Base-by-base conservation (phyloP, 768 basidiomycete species). In the Phlebiopsis gigantea region DNA sequence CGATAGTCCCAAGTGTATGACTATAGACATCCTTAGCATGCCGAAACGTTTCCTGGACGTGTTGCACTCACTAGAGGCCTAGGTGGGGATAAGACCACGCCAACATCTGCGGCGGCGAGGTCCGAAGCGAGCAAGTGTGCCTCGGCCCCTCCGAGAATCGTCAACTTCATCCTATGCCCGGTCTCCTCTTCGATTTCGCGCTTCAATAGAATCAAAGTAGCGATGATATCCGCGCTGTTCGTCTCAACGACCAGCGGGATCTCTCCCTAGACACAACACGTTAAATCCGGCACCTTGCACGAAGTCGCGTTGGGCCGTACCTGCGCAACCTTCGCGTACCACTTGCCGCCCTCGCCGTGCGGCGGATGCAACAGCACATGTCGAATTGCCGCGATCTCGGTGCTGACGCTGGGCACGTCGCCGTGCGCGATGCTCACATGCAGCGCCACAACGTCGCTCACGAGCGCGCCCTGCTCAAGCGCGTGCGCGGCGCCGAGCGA, bases 211-310 rank as follows among this genome's bases (percentile, higher is more conserved):
- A 94, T 70, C 15, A 93, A 68, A 0, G 82, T 79, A 0, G 87
- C 82, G 65, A 93, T 93, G 49, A 85, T 75, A 67, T 93, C 91
- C 5, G 88, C 88, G 62, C 77, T 88, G 57, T 85, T 75, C 15
- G 82, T 84, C 1, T 79, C 71, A 19, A 93, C 68, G 2, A 91
- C 87, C n/a, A 94, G 72, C 0, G 87, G 81, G 0, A 86, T 67
- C n/a, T 71, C 58, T 8, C 88, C 86, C 78, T 87, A 54, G 3
- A 28, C 47, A 26, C 5, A 24, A n/a, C 14, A 29, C 1, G 19
- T n/a, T 26, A 17, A n/a, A 53, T 10, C 8, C 17, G n/a, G 29
- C 12, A 12, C 21, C 24, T 22, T 19, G 2, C 17, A 25, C 3
- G 1, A 42, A 7, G 21, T 14, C 39, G 19, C 56, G 28, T 25